Base-by-base conservation (phyloP, 495 filamentous ascomycete genomes). In the Aspergillus sclerotioniger region DNA sequence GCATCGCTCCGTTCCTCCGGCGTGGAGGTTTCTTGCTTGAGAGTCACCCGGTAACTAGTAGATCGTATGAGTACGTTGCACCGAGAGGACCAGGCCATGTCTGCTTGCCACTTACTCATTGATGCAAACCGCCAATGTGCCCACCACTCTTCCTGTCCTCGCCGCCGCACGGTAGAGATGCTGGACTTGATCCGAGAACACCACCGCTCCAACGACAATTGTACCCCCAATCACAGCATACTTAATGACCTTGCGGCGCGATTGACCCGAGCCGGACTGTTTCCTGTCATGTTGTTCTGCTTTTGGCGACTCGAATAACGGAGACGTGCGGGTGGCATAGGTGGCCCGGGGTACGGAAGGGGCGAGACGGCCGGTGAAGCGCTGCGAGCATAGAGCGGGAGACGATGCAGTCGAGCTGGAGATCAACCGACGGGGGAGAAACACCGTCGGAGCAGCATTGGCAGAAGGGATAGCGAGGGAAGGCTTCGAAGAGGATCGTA, bases 71-170 rank as follows among this genome's bases (percentile, higher is more conserved):
- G 44, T 41, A 49, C 13, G 43, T 3, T 16, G 16, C 10, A 8
- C 15, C 41, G 10, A 32, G 9, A 17, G 6, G n/a, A 15, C 31
- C 8, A 16, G 13, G 15, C 1, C 28, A 8, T 21, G 20, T 33
- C 5, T 31, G 29, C 20, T n/a, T n/a, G 17, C 28, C 28, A 78
- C 89, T 68, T 79, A 97, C 90, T 98, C 93, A 66, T 93, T 93
- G 46, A 98, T 90, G 71, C 89, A 92, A 52, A 95, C 72, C 13
- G 84, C 82, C 58, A 98, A 71, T 20, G 89, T 81, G 15, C 80
- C 77, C 25, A 86, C 85, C n/a, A 98, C 92, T 32, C 93, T 83
- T 16, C 88, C 86, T 37, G 89, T 88, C 62, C 93, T 82, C 76
- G 88, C 83, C 4, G 80, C 80, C n/a, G 90, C 89, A 37, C 84